phyloP scores from a whole-genome alignment of 768 basidiomycete species.

The Mycena floridula region DNA sequence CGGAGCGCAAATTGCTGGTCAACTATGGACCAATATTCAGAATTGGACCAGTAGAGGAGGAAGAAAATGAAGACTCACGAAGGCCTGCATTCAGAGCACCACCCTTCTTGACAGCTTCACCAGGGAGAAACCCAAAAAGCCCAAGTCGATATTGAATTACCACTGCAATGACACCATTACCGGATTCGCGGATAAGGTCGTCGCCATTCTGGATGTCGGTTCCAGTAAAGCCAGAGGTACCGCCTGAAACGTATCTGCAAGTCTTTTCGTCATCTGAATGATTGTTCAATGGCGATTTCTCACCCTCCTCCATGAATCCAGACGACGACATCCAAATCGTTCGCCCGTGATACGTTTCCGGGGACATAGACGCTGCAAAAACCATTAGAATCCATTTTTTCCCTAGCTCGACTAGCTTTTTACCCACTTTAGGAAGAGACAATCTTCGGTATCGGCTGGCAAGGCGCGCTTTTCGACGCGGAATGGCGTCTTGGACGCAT shows the following conservation, averaged over 20 bases:
- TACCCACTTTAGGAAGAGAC: no score
- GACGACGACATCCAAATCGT: constrained; percentile 17
- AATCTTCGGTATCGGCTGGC: no score
- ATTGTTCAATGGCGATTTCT: neutral
- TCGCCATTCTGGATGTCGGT: neutral
- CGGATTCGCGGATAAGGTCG: constrained; percentile 6
- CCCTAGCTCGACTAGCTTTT: no score
- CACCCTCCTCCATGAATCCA: constrained; percentile 18
- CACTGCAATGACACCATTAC: constrained; percentile 14
- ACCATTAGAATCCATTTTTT: no score
- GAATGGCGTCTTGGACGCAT: no score
- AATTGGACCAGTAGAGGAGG: neutral
- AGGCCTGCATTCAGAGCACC: constrained; percentile 26
- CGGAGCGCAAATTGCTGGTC: constrained; percentile 25
- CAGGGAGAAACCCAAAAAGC: constrained; percentile 24
- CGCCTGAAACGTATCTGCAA: constrained; percentile 12
- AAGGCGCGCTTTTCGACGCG: no score
- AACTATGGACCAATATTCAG: constrained; percentile 20
- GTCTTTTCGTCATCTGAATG: neutral
- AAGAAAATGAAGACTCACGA: neutral
- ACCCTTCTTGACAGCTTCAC: constrained; percentile 19
- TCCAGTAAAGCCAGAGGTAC: no score
- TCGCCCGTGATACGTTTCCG: no score
- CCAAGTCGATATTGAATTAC: constrained; percentile 24
- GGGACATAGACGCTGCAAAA: no score